Evolutionary conservation across 2,329 filamentous ascomycete species (phyloP), one percentile per base, ranked within the genome.

Genomic region (Aspergillus awamori): DNA sequence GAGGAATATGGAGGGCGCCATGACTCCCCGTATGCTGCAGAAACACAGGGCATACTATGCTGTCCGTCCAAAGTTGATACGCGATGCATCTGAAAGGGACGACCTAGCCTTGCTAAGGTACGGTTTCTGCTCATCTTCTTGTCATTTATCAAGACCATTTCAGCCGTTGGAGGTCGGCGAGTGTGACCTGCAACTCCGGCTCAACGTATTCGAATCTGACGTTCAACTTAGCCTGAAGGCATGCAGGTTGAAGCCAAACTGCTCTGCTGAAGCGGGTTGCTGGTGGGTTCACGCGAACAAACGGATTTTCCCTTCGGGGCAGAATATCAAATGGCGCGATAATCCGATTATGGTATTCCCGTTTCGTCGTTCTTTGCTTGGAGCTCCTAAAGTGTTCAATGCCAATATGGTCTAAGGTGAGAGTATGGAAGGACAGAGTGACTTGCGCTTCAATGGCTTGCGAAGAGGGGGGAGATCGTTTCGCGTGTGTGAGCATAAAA

Each of bases 1-100:
- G 69, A 45, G 3, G 72, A 66, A 8, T 72, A 74, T 56, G 65
- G n/a, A 53, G 49, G 65, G 30, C 72, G 72, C 73, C 74, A 76
- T 57, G 66, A 59, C 47, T 67, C 67, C 24, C 75, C 74, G 49
- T 75, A 75, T 43, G 69, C 22, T 6, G 60, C 60, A 59, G 74
- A 71, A 55, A 68, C 62, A 45, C 62, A 60, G 20, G 72, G 67
- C 36, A 70, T 67, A 52, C 62, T 63, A 61, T 72, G 72, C 51
- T 65, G 67, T 53, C 64, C 69, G 48, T 76, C 74, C 45, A 70
- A 65, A 24, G 66, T 70, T 20, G 72, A 72, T 58, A 72, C 71
- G 53, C 70, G 73, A 65, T 71, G 73, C 70, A 72, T 72, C 33
- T 63, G 60, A 24, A 65, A 68, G 49, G 65, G 54, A 59, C 65